Conservation (phyloP, 2,329 filamentous ascomycete species). For the Grosmannia huntii region DNA sequence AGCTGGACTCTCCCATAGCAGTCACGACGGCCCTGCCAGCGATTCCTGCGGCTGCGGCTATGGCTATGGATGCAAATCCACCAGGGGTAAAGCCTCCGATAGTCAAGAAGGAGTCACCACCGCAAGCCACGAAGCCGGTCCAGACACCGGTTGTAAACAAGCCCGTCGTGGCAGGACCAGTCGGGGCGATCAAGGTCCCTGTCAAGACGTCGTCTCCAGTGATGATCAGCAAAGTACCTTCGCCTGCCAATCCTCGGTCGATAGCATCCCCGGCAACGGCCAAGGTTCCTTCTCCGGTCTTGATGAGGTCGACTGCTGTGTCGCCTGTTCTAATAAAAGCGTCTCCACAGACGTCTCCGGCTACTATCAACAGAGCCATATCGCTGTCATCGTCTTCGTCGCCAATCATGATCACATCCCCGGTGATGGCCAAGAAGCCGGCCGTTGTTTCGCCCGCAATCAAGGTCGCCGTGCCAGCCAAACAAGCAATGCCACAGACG, state of each 20-base stretch:
- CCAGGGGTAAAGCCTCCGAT: conserved; percentile 1
- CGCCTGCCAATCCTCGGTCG: conserved; percentile 3
- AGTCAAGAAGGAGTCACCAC: conserved; percentile 10
- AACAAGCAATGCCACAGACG: conserved; percentile 7
- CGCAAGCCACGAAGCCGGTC: conserved; percentile 6
- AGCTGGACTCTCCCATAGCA: conserved; percentile 25
- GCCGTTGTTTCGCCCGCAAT: not conserved
- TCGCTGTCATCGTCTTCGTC: conserved; percentile 8
- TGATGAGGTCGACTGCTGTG: conserved; percentile 6
- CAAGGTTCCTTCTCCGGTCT: conserved; percentile 6
- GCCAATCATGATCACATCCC: conserved; percentile 10
- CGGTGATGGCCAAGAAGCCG: conserved; percentile 12
- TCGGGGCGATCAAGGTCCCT: not conserved
- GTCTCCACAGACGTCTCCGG: conserved; percentile 10
- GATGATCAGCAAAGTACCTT: conserved; percentile 4
- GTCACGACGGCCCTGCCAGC: not conserved
- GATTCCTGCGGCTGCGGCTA: conserved; percentile 4
- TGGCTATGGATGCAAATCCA: conserved; percentile 3
- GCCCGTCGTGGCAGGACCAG: conserved; percentile 7
- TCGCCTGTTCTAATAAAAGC: conserved; percentile 7
- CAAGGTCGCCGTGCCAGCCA: not conserved
- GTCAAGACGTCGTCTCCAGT: conserved; percentile 6
- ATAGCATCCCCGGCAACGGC: not conserved
- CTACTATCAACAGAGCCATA: conserved; percentile 3
- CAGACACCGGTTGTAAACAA: conserved; percentile 9